These are phyloP conservation scores for Claviceps sorghi DNA, from an alignment of 2,329 filamentous ascomycete species.

Conservation along the genomic window DNA sequence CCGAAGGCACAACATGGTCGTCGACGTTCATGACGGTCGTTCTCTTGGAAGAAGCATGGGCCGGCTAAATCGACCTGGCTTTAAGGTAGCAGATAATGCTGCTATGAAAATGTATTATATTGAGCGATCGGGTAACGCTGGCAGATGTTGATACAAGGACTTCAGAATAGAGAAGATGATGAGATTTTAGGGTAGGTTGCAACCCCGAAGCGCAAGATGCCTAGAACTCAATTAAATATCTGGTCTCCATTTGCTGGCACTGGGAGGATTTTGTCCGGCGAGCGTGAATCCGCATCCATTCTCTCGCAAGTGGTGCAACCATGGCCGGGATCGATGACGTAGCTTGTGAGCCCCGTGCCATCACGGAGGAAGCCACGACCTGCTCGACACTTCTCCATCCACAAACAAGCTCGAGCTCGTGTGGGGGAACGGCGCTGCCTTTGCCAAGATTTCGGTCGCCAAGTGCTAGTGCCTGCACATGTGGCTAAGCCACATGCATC, in stretches of 20 bases:
- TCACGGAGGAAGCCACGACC: neutral
- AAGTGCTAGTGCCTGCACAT: no score
- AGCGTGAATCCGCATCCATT: neutral
- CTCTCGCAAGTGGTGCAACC: neutral
- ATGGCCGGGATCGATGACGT: conserved; percentile 2
- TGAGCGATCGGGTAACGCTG: no score
- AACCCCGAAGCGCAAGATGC: no score
- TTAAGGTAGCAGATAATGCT: neutral
- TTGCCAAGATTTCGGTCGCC: no score
- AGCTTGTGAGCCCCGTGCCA: neutral
- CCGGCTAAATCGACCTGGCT: neutral
- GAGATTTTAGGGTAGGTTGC: no score
- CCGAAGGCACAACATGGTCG: conserved; percentile 28
- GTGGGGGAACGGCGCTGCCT: neutral
- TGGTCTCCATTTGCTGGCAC: neutral
- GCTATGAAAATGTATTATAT: no score
- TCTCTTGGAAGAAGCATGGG: neutral
- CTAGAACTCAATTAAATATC: neutral
- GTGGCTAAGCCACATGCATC: no score
- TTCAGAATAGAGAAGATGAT: no score
- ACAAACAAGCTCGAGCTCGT: conserved; percentile 2
- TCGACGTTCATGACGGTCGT: conserved; percentile 21
- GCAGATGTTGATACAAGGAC: no score
- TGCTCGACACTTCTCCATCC: neutral
- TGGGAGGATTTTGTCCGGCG: neutral